Base-by-base conservation (phyloP, 768 basidiomycete species). In the Leccinum uliginosum region DNA sequence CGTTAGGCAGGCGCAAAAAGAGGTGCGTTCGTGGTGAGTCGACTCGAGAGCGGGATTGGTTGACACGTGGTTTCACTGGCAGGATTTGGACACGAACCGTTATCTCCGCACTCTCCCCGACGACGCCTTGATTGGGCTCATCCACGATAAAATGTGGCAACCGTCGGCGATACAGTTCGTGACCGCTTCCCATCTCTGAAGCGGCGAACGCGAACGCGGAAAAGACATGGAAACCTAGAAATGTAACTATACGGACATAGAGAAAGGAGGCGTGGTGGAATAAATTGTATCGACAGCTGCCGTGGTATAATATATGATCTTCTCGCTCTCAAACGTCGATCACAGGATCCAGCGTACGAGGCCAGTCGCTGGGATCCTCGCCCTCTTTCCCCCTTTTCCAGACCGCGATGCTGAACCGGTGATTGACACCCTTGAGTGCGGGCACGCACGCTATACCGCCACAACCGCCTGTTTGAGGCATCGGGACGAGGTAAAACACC, bases 351-450 rank as follows among this genome's bases (percentile, higher is more conserved):
- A 77, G 45, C n/a, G 27, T 12, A 8, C 11, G 17, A 6, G 60
- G 58, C 56, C 62, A 54, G 17, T 40, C 57, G 1, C 27, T 17
- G 1, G 15, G 14, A 15, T 50, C 68, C 1, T 53, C n/a, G 11
- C 11, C 38, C n/a, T 40, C n/a, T 11, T 40, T 14, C 12, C 32
- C 32, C 6, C 0, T 55, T 53, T 76, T 83, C 91, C 91, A 97
- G 50, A 76, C 72, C 60, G 77, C 83, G 32, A 95, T 86, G 14
- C 78, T 77, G 60, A 87, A 98, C 29, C 92, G 80, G 68, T 99
- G 96, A 62, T 99, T 99, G 29, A 98, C 83, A 1, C 90, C 90
- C 54, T 86, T 84, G 59, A 96, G 80, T 30, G 81, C 80, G 23
- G 95, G 91, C 1, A 98, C 76, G 60, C 87, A 91, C 12, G 83